phyloP scores from a whole-genome alignment of 176 grass and related monocot species.

The Cocos nucifera region DNA sequence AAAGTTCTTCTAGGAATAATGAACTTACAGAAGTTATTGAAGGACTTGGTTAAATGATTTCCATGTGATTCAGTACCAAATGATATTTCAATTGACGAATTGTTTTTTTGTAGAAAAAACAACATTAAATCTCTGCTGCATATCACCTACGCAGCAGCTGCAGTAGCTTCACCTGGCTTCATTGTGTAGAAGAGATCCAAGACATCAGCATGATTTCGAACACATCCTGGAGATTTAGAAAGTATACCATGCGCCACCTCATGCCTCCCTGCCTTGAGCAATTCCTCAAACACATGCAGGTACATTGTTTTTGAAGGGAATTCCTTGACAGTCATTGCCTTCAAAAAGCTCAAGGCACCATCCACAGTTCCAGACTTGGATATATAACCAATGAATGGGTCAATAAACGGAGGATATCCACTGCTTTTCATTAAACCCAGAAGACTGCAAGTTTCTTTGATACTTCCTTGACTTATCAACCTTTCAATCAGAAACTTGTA shows the following conservation, averaged over 20 bases:
- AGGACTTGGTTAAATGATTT: too few relatives aligned
- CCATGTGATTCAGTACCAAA: too few relatives aligned
- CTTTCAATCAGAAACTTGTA: slow-evolving; percentile 63
- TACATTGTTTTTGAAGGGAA: slow-evolving; percentile 51
- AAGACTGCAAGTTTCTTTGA: slow-evolving; percentile 48
- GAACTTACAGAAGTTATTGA: too few relatives aligned
- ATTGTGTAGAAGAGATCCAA: slow-evolving; percentile 47
- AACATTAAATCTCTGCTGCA: not conserved
- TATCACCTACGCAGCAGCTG: slow-evolving; percentile 24
- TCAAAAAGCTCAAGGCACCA: slow-evolving; percentile 48
- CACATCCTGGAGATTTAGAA: slow-evolving; percentile 47
- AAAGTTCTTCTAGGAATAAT: too few relatives aligned
- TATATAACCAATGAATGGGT: slow-evolving; percentile 48
- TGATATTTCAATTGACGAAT: not conserved
- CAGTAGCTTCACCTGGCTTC: slow-evolving; percentile 32
- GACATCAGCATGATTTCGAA: slow-evolving; percentile 60
- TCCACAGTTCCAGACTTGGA: slow-evolving; percentile 59
- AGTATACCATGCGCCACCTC: slow-evolving; percentile 55
- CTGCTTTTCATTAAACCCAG: slow-evolving; percentile 60
- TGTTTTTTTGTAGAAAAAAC: slow-evolving; percentile 4
- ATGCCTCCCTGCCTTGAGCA: slow-evolving; percentile 56
- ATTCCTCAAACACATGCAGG: slow-evolving; percentile 39
- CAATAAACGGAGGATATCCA: slow-evolving; percentile 42
- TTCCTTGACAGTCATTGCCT: slow-evolving; percentile 42
- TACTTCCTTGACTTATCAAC: slow-evolving; percentile 30